Conservation (phyloP, 2,329 filamentous ascomycete genomes). For the Cladophialophora carrionii region DNA sequence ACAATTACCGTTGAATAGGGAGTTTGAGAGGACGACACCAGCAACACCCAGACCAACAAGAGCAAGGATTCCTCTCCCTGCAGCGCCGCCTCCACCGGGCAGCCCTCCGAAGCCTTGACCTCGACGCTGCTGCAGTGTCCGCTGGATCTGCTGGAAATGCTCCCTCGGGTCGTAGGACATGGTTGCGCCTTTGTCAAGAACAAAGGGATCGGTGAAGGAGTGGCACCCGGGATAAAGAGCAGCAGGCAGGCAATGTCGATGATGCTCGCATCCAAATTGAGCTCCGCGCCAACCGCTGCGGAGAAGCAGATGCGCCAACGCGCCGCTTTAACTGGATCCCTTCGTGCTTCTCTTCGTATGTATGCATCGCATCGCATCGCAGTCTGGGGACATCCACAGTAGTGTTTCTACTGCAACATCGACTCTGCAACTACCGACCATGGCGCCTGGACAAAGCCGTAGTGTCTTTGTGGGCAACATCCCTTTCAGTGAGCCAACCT, state of each 20-base stretch:
- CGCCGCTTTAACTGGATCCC: neutral
- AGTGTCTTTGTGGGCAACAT: constrained; percentile 58
- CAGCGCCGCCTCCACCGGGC: constrained; percentile 55
- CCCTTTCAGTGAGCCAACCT: constrained; percentile 72
- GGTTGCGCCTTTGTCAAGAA: constrained; percentile 27
- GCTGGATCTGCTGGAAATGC: constrained; percentile 67
- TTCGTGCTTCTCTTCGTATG: neutral
- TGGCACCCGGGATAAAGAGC: constrained; percentile 7
- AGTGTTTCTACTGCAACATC: neutral
- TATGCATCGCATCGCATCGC: neutral
- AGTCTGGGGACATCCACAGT: neutral
- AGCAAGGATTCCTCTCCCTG: constrained; percentile 59
- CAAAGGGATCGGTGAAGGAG: constrained; percentile 10
- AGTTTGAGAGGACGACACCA: constrained; percentile 54
- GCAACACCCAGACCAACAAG: constrained; percentile 57
- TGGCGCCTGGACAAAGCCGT: constrained; percentile 51
- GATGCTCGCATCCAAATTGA: constrained; percentile 16
- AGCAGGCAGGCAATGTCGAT: constrained; percentile 20
- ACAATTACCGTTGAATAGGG: constrained; percentile 67
- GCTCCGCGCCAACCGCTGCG: constrained; percentile 3
- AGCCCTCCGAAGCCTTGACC: constrained; percentile 56
- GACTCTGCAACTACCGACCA: constrained; percentile 29
- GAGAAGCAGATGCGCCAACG: constrained; percentile 5
- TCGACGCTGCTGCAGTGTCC: constrained; percentile 60
- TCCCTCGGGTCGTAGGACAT: constrained; percentile 59